phyloP scores from a whole-genome alignment of 2,329 filamentous ascomycete genomes.

The Penicillium griseofulvum region DNA sequence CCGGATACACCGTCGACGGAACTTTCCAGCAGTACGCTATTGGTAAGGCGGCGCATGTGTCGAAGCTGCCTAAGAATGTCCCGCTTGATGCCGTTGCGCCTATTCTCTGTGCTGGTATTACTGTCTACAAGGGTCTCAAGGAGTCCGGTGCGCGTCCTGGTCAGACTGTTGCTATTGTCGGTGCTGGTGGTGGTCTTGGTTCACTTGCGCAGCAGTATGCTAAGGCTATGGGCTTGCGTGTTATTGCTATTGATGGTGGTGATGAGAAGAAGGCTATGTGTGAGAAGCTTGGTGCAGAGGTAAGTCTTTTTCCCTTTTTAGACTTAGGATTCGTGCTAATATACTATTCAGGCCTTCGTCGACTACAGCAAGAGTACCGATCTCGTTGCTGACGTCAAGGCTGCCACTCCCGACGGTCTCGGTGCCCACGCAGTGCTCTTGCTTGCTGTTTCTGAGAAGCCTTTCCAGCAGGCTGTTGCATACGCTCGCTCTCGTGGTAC shows the following conservation, averaged over 20 bases:
- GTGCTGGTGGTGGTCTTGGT: constrained; percentile 80
- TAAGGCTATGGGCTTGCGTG: constrained; percentile 79
- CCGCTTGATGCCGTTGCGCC: constrained; percentile 75
- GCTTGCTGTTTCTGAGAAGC: constrained; percentile 82
- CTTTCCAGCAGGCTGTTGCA: constrained; percentile 88
- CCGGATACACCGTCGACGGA: constrained; percentile 90
- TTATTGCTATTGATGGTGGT: constrained; percentile 79
- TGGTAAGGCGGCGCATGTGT: constrained; percentile 81
- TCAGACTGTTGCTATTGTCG: constrained; percentile 78
- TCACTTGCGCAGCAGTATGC: constrained; percentile 81
- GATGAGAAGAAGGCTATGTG: constrained; percentile 72
- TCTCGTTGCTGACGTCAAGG: constrained; percentile 79
- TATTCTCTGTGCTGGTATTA: constrained; percentile 80
- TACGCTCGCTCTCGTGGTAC: constrained; percentile 81
- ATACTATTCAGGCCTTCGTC: constrained; percentile 57
- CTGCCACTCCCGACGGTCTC: constrained; percentile 72
- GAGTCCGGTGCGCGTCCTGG: constrained; percentile 73
- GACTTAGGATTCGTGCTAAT: neutral
- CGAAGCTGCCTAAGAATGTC: constrained; percentile 74
- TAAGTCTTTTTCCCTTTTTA: constrained; percentile 1
- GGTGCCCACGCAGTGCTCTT: constrained; percentile 86
- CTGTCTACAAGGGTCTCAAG: constrained; percentile 89
- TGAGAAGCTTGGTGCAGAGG: constrained; percentile 64
- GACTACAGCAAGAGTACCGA: constrained; percentile 77
- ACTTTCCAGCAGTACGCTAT: constrained; percentile 91